Percentiles rank a stretch among this genome's conserved stretches.
Evolutionary conservation across 306 rosid species (phyloP).

Genomic region (Trichosanthes truncata): DNA sequence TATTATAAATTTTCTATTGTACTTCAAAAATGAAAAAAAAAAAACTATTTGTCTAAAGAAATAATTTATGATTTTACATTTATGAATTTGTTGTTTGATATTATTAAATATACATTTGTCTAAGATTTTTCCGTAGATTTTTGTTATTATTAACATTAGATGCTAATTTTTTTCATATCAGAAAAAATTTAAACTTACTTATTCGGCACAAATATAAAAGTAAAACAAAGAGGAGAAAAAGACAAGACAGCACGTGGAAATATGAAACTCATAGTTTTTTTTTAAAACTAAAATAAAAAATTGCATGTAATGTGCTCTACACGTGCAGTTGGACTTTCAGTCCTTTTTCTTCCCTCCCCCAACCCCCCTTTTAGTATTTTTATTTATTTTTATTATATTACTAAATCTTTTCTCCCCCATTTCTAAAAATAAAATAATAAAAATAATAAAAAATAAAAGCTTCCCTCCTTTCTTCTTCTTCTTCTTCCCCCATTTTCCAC

Average conservation of each 20-base stretch:
- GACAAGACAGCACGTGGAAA: constrained; percentile 33
- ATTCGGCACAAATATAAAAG: too few species aligned
- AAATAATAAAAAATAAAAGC: constrained; percentile 18
- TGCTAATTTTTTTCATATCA: too few species aligned
- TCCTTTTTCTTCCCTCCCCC: background rate
- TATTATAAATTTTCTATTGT: too few species aligned
- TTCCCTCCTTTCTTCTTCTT: constrained; percentile 14
- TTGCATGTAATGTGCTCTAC: constrained; percentile 50
- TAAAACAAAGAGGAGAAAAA: constrained; percentile 2
- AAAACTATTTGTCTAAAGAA: too few species aligned
- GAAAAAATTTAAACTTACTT: too few species aligned
- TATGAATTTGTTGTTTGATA: too few species aligned
- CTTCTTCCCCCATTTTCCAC: background rate
- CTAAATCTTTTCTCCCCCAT: constrained; percentile 14
- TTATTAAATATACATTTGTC: too few species aligned
- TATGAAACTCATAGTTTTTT: constrained; percentile 6
- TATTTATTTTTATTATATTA: background rate
- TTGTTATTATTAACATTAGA: too few species aligned
- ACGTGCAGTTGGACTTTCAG: constrained; percentile 37
- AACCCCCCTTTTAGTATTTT: background rate
- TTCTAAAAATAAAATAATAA: background rate
- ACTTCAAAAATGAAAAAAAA: too few species aligned
- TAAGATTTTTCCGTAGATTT: too few species aligned
- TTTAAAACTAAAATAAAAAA: constrained; percentile 13
- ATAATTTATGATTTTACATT: too few species aligned